phyloP scores from a whole-genome alignment of 2,329 filamentous ascomycete species.

The Gnomoniopsis sp. region DNA sequence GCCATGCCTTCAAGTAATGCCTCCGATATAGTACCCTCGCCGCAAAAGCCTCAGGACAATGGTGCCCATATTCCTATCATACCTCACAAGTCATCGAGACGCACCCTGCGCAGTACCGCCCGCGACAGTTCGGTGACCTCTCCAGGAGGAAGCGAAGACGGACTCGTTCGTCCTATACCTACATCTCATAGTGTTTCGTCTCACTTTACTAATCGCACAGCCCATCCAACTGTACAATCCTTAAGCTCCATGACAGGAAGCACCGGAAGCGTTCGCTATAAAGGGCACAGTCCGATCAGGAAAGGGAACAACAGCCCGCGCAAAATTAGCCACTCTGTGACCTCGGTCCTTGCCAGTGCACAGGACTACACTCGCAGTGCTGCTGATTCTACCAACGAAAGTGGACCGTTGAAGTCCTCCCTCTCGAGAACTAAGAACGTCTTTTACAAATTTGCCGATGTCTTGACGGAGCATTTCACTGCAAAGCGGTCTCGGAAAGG shows the following conservation, averaged over 20 bases:
- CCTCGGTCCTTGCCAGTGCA: background rate
- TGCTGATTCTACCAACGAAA: background rate
- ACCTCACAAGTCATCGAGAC: conserved; percentile 5
- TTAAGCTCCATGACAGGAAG: background rate
- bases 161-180: conserved; percentile 7
- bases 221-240: background rate
- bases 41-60: background rate
- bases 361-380: conserved; percentile 1
- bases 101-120: background rate
- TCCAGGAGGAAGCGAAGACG: conserved; percentile 2
- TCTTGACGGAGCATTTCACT: conserved; percentile 13
- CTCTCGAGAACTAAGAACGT: conserved; percentile 16
- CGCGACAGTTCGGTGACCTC: background rate
- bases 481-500: background rate
- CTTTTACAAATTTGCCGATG: conserved; percentile 16
- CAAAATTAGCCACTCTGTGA: conserved; percentile 10
- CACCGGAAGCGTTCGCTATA: background rate
- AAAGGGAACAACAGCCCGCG: background rate
- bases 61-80: background rate
- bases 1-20: background rate
- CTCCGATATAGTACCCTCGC: background rate
- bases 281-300: background rate
- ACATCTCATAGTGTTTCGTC: conserved; percentile 6
- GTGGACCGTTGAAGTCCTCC: background rate
- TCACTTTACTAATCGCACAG: background rate